phyloP scores from a whole-genome alignment of 2,329 filamentous ascomycete species.

The Cladosporium cucumerinum region DNA sequence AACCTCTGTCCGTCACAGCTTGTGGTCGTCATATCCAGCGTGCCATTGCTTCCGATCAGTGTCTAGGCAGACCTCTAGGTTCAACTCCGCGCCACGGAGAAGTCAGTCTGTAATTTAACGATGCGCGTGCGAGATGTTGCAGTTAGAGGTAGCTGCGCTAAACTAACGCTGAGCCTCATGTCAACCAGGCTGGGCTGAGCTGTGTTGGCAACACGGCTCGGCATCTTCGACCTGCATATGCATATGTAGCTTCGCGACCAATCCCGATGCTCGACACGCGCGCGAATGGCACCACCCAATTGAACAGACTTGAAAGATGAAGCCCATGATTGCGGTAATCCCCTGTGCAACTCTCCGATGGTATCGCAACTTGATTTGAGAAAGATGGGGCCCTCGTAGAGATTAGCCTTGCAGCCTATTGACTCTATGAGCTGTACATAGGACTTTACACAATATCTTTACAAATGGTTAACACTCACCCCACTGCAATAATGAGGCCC shows the following conservation, averaged over 20 bases:
- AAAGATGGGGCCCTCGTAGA: not conserved
- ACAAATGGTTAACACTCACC: not conserved
- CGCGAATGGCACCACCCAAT: too few species aligned
- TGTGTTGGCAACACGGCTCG: not conserved
- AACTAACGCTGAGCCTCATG: too few species aligned
- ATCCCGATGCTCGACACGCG: not conserved
- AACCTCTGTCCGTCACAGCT: not conserved
- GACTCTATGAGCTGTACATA: not conserved
- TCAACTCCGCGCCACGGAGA: not conserved
- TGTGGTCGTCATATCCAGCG: not conserved
- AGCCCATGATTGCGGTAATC: too few species aligned
- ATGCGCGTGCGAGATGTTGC: not conserved
- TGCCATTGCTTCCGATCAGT: not conserved
- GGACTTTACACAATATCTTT: not conserved
- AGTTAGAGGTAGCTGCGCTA: not conserved
- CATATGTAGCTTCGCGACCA: not conserved
- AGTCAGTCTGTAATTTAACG: too few species aligned
- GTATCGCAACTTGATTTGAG: too few species aligned
- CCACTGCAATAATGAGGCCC: not conserved
- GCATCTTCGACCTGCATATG: not conserved
- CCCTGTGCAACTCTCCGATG: too few species aligned
- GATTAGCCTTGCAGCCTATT: not conserved
- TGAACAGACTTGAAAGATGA: too few species aligned
- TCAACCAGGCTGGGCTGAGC: not conserved
- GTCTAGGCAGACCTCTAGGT: not conserved